phyloP scores from a whole-genome alignment of 345 rosid species.

The Salix suchowensis region DNA sequence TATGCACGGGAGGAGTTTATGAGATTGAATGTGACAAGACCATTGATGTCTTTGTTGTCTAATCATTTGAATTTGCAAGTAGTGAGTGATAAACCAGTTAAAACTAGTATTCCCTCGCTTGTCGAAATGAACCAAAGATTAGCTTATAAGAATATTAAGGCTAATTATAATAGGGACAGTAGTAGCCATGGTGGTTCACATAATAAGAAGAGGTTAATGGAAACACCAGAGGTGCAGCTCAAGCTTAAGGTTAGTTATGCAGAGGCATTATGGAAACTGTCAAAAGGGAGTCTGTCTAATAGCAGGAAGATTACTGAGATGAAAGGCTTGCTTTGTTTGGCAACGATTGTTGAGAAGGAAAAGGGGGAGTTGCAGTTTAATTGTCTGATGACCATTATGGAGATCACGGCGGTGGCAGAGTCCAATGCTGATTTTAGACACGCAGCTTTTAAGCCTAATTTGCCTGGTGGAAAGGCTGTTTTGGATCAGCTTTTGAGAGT shows the following conservation, averaged over 20 bases:
- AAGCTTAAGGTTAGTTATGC: conserved; percentile 46
- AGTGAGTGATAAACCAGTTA: conserved; percentile 19
- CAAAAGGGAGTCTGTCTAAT: conserved; percentile 28
- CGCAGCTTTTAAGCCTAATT: conserved; percentile 52
- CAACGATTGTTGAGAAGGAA: conserved; percentile 41
- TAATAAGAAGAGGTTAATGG: conserved; percentile 38
- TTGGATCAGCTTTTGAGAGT: conserved; percentile 54
- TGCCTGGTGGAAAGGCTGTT: conserved; percentile 58
- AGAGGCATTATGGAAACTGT: conserved; percentile 45
- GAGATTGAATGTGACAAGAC: conserved; percentile 44
- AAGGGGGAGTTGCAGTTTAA: conserved; percentile 46
- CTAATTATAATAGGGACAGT: conserved; percentile 29
- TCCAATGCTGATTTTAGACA: conserved; percentile 46
- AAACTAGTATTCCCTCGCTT: conserved; percentile 44
- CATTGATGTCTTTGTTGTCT: conserved; percentile 42
- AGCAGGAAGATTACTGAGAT: conserved; percentile 52
- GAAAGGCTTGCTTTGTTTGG: conserved; percentile 53
- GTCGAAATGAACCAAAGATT: conserved; percentile 52
- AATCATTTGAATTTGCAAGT: conserved; percentile 31
- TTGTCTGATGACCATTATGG: conserved; percentile 48
- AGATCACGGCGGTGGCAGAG: conserved; percentile 48
- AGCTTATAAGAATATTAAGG: conserved; percentile 6
- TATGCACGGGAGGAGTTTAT: conserved; percentile 45
- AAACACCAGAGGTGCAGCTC: conserved; percentile 33
- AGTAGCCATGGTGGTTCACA: conserved; percentile 35